phyloP scores from a whole-genome alignment of 2,329 filamentous ascomycete species.

The Diaporthe aspalathi region DNA sequence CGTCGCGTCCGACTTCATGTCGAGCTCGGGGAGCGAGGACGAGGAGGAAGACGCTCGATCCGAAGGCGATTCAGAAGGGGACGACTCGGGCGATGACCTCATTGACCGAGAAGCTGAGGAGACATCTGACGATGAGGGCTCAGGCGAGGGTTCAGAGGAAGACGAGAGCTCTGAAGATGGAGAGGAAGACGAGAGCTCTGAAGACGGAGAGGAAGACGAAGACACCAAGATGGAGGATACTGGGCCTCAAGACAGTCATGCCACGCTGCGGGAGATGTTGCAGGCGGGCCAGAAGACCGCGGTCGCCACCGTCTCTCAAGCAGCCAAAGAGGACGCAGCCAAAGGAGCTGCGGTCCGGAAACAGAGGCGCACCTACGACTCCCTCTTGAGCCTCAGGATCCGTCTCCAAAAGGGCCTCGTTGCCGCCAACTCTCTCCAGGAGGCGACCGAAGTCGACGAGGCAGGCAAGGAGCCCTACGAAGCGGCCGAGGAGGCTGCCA shows the following conservation, averaged over 20 bases:
- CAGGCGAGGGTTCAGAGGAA: conserved; percentile 48
- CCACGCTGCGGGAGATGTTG: conserved; percentile 75
- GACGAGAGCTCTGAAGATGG: conserved; percentile 51
- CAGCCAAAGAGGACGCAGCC: conserved; percentile 79
- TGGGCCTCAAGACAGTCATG: conserved; percentile 54
- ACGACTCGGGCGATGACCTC: conserved; percentile 43
- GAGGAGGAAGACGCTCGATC: conserved; percentile 50
- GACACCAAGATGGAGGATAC: conserved; percentile 47
- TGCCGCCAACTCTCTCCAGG: conserved; percentile 78
- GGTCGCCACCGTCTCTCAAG: conserved; percentile 69
- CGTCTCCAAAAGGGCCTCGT: conserved; percentile 92
- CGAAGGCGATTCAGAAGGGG: conserved; percentile 49
- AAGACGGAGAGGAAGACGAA: conserved; percentile 49
- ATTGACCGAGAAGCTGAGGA: conserved; percentile 42
- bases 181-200: conserved; percentile 51
- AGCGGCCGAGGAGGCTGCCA: conserved; percentile 85
- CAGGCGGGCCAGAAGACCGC: conserved; percentile 74
- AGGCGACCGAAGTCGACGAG: conserved; percentile 52
- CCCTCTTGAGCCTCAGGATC: conserved; percentile 89
- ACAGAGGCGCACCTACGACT: conserved; percentile 88
- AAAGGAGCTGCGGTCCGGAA: conserved; percentile 89
- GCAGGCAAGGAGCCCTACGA: conserved; percentile 67
- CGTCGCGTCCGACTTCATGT: conserved; percentile 70
- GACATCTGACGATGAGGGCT: conserved; percentile 41
- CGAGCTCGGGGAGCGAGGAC: conserved; percentile 46